Conservation (phyloP, 2,329 filamentous ascomycete species). For the Nannizzia gypsea region DNA sequence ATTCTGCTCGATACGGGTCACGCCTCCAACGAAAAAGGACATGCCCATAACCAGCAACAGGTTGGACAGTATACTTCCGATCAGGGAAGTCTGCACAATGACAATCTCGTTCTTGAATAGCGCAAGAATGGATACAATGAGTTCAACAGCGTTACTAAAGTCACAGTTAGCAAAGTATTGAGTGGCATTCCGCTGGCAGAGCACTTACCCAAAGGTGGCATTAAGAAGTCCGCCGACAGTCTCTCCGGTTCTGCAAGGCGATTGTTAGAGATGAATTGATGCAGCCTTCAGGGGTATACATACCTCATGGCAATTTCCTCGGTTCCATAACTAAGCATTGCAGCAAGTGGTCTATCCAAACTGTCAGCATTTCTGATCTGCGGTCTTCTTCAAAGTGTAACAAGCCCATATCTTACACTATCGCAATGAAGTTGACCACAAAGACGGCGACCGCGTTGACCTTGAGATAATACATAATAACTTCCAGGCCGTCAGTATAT, state of each 20-base stretch:
- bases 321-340: constrained; percentile 75
- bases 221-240: constrained; percentile 81
- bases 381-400: neutral
- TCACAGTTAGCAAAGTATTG: neutral
- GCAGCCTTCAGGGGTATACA: constrained; percentile 22
- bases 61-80: constrained; percentile 86
- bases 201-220: constrained; percentile 59
- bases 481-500: neutral
- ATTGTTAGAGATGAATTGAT: neutral
- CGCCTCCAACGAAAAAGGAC: constrained; percentile 80
- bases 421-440: constrained; percentile 85
- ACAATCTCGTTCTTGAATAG: constrained; percentile 60
- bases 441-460: constrained; percentile 57
- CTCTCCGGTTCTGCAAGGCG: constrained; percentile 51
- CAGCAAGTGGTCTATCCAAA: constrained; percentile 52
- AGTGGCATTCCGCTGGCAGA: neutral
- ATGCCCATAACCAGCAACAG: constrained; percentile 79
- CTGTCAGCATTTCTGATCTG: neutral
- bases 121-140: constrained; percentile 81
- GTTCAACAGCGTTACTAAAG: constrained; percentile 60
- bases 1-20: constrained; percentile 72
- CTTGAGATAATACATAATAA: constrained; percentile 36
- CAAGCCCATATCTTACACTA: constrained; percentile 42
- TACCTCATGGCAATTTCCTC: constrained; percentile 60
- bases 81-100: constrained; percentile 85